These are phyloP conservation scores for Cytospora chrysosperma DNA, from an alignment of 2,329 filamentous ascomycete genomes.

Conservation along the genomic window DNA sequence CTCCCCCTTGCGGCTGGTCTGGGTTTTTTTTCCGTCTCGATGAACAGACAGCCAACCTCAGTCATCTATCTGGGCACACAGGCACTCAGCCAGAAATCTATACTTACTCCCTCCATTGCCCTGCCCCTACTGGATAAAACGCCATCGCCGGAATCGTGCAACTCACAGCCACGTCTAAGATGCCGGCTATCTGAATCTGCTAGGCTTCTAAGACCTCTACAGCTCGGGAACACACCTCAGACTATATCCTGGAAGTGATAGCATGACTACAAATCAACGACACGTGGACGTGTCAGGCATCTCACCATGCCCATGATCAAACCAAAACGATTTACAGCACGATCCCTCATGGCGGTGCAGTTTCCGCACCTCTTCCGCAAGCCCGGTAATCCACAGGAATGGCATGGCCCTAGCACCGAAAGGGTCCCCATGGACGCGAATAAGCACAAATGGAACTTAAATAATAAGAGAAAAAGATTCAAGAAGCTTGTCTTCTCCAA, in stretches of 20 bases:
- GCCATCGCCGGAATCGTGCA: neutral
- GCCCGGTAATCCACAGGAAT: neutral
- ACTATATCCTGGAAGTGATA: neutral
- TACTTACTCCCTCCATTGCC: neutral
- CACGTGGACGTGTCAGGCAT: neutral
- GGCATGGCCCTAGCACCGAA: neutral
- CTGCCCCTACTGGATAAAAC: neutral
- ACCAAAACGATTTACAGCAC: constrained; percentile 30
- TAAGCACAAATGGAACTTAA: neutral
- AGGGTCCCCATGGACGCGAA: constrained; percentile 9
- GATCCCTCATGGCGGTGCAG: constrained; percentile 9
- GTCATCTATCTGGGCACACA: no score
- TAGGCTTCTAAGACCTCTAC: neutral
- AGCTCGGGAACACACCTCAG: neutral
- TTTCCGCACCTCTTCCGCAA: constrained; percentile 11
- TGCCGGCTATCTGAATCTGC: neutral
- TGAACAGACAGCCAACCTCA: no score
- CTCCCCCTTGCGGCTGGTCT: no score
- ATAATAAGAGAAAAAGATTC: neutral
- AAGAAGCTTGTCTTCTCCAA: accelerated
- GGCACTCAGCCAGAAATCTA: no score
- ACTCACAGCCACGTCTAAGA: neutral
- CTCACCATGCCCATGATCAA: constrained; percentile 9
- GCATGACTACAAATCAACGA: neutral
- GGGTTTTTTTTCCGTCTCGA: no score